Conservation (phyloP, 192 early-diverging fungal genomes). For the Cladochytrium replicatum region DNA sequence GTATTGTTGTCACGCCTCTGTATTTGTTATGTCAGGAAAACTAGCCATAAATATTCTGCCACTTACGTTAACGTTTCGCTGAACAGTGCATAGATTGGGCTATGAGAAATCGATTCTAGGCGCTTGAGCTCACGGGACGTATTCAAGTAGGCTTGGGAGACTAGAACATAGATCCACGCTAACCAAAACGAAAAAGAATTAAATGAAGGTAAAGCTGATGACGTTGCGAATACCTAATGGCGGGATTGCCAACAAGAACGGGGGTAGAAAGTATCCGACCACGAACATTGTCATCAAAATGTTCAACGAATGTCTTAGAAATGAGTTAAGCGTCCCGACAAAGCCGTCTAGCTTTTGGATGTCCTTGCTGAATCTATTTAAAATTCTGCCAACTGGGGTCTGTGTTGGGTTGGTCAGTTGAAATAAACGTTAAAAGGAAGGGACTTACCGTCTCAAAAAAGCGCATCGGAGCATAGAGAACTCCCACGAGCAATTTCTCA, state of each 20-base stretch:
- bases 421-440: background rate
- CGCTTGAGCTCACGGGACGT: conserved; percentile 76
- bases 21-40: conserved; percentile 49
- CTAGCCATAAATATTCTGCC: too few species aligned
- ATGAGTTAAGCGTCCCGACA: conserved; percentile 10
- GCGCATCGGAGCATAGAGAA: conserved; percentile 6
- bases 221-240: conserved; percentile 24
- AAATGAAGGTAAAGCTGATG: background rate
- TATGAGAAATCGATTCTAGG: conserved; percentile 56
- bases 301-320: conserved; percentile 8
- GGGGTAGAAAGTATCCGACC: conserved; percentile 47
- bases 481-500: conserved; percentile 6
- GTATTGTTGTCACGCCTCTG: conserved; percentile 10
- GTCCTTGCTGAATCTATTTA: conserved; percentile 65
- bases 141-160: conserved; percentile 55
- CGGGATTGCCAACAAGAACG: conserved; percentile 50
- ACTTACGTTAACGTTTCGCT: conserved; percentile 56
- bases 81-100: conserved; percentile 62
- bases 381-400: too few species aligned
- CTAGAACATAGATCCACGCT: conserved; percentile 37
- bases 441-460: conserved; percentile 1
- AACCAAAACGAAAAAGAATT: background rate
- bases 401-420: too few species aligned
- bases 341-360: too few species aligned
- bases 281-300: conserved; percentile 6